Evolutionary conservation across 495 filamentous ascomycete genomes (phyloP), one percentile per base, ranked within the genome.

Genomic region (Penicillium salamii): DNA sequence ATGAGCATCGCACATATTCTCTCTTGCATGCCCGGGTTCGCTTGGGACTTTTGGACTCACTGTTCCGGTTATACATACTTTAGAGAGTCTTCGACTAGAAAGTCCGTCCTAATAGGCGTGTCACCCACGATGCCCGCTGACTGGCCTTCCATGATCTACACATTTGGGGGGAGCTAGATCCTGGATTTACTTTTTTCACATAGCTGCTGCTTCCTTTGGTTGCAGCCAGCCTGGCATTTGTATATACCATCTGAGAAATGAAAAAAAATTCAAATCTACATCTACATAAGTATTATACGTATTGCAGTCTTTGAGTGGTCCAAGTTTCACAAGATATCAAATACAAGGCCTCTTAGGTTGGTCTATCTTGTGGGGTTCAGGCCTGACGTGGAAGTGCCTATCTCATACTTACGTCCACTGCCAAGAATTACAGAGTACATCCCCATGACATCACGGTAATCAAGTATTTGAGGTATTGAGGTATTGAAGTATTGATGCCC

Each of bases 31-130:
- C 29, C 37, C 28, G 32, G 21, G 24, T 32, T 32, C 20, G 46
- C 33, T 29, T 31, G 42, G 45, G 44, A 15, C 42, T 51, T 34
- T 39, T 49, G 56, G 50, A 52, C 39, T 28, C 38, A 42, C 32
- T 45, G 32, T 52, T 55, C 49, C 48, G 31, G 33, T 31, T 53
- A 57, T 62, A 62, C 49, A 64, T 59, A 56, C 54, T 55, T n/a
- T 62, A 55, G 46, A 62, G 58, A 47, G 17, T 45, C 21, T 44
- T 42, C 33, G 37, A 38, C 48, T 60, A 53, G 57, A 57, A 48
- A 55, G 43, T 50, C 49, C 54, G 33, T 44, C 52, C 54, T 61
- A 55, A 61, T 56, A 44, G 58, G 61, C 47, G 53, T 44, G 24
- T 20, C 18, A 33, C 20, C 29, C 49, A 26, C 46, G 49, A 45